Evolutionary conservation across 805 yeast species (phyloP).

Genomic region (Barnettozyma vustinii): DNA sequence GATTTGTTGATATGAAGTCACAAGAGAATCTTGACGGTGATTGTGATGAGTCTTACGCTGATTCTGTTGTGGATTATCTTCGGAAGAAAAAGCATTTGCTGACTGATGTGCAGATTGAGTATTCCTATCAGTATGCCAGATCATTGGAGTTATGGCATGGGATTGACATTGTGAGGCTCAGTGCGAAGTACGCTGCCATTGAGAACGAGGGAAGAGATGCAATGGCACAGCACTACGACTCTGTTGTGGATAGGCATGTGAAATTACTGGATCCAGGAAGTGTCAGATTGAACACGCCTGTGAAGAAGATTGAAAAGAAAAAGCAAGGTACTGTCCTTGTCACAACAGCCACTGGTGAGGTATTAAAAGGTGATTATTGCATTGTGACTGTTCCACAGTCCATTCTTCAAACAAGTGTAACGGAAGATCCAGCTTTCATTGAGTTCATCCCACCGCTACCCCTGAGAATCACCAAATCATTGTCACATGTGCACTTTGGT

Average conservation of each 20-base stretch:
- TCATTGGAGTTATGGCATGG: conserved; percentile 79
- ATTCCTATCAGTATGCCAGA: conserved; percentile 48
- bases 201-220: conserved; percentile 78
- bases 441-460: conserved; percentile 56
- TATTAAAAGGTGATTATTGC: conserved; percentile 44
- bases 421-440: conserved; percentile 38
- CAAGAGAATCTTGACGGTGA: conserved; percentile 39
- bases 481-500: conserved; percentile 52
- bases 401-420: conserved; percentile 40
- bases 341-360: conserved; percentile 27
- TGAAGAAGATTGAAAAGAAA: conserved; percentile 27
- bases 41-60: conserved; percentile 47
- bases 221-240: conserved; percentile 51
- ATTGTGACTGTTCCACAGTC: conserved; percentile 79
- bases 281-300: conserved; percentile 39
- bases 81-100: conserved; percentile 41
- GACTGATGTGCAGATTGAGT: conserved; percentile 44
- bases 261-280: conserved; percentile 33
- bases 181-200: conserved; percentile 64
- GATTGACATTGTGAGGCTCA: conserved; percentile 55
- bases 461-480: conserved; percentile 33
- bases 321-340: conserved; percentile 18
- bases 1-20: conserved; percentile 52
- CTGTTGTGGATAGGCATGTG: conserved; percentile 42
- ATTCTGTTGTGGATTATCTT: conserved; percentile 44